Evolutionary conservation across 1,284 basidiomycete species (phyloP).

Genomic region (Ustilago xerochloae): DNA sequence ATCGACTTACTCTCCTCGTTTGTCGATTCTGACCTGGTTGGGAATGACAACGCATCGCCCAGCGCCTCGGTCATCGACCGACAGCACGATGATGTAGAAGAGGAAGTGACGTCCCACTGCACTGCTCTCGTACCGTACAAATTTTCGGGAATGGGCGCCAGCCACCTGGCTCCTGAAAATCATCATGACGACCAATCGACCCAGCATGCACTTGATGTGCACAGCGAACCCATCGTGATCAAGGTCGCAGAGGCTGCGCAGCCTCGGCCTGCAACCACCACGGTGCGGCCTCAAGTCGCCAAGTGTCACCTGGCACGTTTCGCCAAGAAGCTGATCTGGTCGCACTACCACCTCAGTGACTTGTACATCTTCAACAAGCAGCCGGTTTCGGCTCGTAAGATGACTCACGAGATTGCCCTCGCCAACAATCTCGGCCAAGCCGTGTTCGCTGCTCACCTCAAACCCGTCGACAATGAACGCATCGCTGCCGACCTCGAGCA

Average conservation of each 20-base stretch:
- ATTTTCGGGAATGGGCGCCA: too few species aligned
- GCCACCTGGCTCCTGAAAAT: too few species aligned
- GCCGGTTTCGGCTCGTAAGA: neutral
- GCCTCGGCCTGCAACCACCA: too few species aligned
- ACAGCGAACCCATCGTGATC: too few species aligned
- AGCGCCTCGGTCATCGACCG: too few species aligned
- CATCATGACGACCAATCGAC: too few species aligned
- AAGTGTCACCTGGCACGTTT: neutral
- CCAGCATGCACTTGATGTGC: too few species aligned
- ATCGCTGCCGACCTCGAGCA: neutral
- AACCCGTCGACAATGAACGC: neutral
- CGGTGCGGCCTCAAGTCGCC: neutral
- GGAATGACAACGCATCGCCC: neutral
- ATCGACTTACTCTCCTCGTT: neutral
- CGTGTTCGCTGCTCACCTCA: neutral
- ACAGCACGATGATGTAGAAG: too few species aligned
- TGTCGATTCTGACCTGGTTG: neutral
- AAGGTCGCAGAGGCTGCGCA: too few species aligned
- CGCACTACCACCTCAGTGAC: neutral
- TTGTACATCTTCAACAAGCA: constrained; percentile 1
- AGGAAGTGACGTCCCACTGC: too few species aligned
- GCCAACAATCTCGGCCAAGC: neutral
- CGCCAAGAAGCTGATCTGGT: neutral
- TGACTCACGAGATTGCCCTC: constrained; percentile 2
- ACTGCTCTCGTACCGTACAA: too few species aligned